Base-by-base conservation (phyloP, 2,329 filamentous ascomycete species). In the Amauroascus niger region DNA sequence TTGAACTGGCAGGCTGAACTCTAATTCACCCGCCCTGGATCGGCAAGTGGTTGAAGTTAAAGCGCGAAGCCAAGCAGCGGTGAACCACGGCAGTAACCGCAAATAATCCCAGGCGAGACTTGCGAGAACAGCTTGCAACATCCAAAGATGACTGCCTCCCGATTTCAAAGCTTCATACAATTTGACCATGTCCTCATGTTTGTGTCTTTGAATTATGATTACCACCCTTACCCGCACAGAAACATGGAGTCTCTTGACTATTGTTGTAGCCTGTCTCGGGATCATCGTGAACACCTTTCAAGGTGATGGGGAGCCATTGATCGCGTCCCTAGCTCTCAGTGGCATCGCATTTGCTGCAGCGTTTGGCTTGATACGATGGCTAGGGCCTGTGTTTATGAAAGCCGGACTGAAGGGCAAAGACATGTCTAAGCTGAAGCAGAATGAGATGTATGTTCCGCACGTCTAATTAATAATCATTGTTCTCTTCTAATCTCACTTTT, bases 301-400 rank as follows among this genome's bases (percentile, higher is more conserved):
- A 56, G 87, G 82, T 61, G 86, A 95, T 70, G 90, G 89, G 60
- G 88, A 93, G 62, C 91, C 93, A 35, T 79, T 98, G 62, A 78
- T 94, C 61, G 91, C 89, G 8, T 95, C 88, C 0, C 75, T 95
- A 54, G 88, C 90, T 14, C 85, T 97, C 63, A 93, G 88, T 64
- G 81, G 85, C 20, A 76, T 95, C 60, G 89, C 87, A 33, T 98
- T 95, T 67, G 77, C 84, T 3, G 81, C 85, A 46, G 83, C 83
- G 57, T 97, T 87, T 69, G 82, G 87, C 63, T 81, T 96, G 74
- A 91, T 97, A 69, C 79, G 86, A 74, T 97, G 91, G 91, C 84
- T 96, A 5, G 91, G 91, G 1, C 83, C 87, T 53, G 84, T 86
- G 1, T 97, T 98, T 68, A 84, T 96, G 67, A 83, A 80, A 61